Conservation (phyloP, 306 rosid species). For the Carpinus viminea region DNA sequence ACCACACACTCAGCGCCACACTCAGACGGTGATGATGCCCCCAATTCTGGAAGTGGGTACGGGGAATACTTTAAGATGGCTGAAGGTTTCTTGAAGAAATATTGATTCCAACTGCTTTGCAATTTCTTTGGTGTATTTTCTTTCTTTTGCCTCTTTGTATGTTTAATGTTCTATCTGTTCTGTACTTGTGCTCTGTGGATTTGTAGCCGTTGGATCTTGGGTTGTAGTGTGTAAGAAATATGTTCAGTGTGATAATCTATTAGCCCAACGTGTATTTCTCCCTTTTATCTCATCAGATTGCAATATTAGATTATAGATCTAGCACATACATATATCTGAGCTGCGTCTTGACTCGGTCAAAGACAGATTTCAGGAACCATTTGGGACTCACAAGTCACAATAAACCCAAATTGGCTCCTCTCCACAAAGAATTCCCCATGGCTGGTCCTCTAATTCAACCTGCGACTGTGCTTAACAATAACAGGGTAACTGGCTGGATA, state of each 20-base stretch:
- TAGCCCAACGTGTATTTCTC: neutral
- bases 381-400: too few species aligned
- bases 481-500: neutral
- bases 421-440: neutral
- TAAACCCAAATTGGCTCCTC: neutral
- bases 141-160: neutral
- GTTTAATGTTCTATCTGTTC: neutral
- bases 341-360: neutral
- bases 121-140: neutral
- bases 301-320: neutral
- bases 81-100: constrained; percentile 30
- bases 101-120: neutral
- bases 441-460: neutral
- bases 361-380: neutral
- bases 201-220: neutral
- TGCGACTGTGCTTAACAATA: neutral
- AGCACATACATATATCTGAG: neutral
- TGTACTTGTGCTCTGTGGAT: neutral
- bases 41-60: constrained; percentile 8
- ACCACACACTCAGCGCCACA: neutral
- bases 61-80: constrained; percentile 38
- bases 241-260: neutral
- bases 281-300: neutral
- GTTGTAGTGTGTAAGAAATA: neutral
- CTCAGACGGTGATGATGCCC: neutral